A percentile compares a stretch with the other conserved stretches of the same genome.
Evolutionary conservation across 148 eudicot genomes (phyloP).

Genomic region (Beta vulgaris): DNA sequence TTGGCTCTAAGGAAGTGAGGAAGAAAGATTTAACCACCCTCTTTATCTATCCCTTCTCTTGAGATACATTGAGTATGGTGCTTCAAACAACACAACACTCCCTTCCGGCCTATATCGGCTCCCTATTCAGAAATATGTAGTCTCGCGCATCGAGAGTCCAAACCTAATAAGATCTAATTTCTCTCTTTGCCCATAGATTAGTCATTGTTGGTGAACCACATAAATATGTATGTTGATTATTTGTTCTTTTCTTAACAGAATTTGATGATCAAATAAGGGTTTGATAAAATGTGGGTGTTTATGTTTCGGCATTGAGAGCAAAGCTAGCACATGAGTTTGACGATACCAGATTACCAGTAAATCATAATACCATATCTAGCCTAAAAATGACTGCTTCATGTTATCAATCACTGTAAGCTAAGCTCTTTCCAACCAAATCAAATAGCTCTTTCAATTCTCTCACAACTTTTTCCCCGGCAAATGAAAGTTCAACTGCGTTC

Average conservation of each 20-base stretch:
- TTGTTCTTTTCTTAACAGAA: neutral
- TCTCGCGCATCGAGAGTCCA: too few species aligned
- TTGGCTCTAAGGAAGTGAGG: too few species aligned
- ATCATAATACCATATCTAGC: neutral
- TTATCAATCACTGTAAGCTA: slow-evolving; percentile 2
- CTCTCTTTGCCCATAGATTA: too few species aligned
- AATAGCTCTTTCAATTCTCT: slow-evolving; percentile 44
- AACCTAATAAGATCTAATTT: too few species aligned
- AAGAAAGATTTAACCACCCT: too few species aligned
- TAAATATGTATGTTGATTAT: too few species aligned
- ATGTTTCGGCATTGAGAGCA: neutral
- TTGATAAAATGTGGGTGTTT: neutral
- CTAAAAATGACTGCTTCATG: neutral
- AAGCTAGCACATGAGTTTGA: neutral
- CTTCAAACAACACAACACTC: too few species aligned
- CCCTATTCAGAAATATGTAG: too few species aligned
- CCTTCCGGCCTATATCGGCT: too few species aligned
- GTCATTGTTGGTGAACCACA: too few species aligned
- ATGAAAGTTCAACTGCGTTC: slow-evolving; percentile 54
- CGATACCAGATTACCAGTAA: neutral
- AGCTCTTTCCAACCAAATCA: slow-evolving; percentile 10
- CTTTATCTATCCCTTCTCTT: too few species aligned
- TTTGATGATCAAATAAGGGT: neutral
- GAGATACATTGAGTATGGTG: too few species aligned
- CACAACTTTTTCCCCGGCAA: slow-evolving; percentile 57